Evolutionary conservation across 768 basidiomycete genomes (phyloP).

Genomic region (Albatrellus ellisii): DNA sequence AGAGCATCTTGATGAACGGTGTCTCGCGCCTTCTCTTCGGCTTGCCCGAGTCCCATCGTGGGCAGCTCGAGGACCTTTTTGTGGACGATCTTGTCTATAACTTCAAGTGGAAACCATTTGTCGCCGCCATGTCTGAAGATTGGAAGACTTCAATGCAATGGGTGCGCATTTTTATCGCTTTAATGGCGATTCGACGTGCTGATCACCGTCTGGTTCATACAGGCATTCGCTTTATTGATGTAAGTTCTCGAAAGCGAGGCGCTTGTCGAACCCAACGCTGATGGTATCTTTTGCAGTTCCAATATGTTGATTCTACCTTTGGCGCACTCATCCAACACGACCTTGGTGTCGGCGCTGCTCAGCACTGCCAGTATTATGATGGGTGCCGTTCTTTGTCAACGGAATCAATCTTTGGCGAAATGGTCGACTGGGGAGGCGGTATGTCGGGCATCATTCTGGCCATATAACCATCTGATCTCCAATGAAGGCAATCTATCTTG

Average conservation of each 20-base stretch:
- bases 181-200: not conserved
- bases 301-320: not conserved
- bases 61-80: not conserved
- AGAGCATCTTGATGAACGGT: not conserved
- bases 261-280: too few species aligned
- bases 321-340: not conserved
- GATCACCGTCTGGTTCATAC: not conserved
- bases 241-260: not conserved
- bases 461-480: not conserved
- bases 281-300: not conserved
- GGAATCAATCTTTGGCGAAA: not conserved
- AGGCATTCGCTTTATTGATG: constrained; percentile 1
- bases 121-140: not conserved
- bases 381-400: not conserved
- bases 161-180: not conserved
- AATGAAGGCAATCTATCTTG: not conserved
- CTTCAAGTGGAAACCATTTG: not conserved
- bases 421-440: not conserved
- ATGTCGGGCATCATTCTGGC: not conserved
- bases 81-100: not conserved
- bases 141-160: not conserved
- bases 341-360: not conserved
- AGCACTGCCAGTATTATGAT: not conserved
- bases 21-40: not conserved
- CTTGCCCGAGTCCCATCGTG: not conserved